Percentiles rank a stretch among this genome's conserved stretches.
Evolutionary conservation across 441 rosid species (phyloP).

Genomic region (Bruguiera hainesii): DNA sequence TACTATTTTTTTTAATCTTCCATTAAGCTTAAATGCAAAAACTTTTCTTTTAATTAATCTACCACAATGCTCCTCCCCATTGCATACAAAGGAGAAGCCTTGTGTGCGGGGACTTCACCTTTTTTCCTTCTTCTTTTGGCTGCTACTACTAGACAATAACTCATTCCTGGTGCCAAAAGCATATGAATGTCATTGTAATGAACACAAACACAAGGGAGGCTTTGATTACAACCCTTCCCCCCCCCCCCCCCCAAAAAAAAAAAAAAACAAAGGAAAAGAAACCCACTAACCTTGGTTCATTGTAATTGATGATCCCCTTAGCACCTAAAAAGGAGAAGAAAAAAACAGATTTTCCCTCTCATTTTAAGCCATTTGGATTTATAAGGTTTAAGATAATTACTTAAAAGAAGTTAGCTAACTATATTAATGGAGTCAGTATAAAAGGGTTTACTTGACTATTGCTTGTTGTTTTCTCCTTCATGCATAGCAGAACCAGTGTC

Average conservation of each 20-base stretch:
- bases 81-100: too few species aligned
- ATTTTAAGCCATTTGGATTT: conserved; percentile 4
- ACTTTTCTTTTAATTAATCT: too few species aligned
- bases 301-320: not conserved
- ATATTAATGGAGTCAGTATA: not conserved
- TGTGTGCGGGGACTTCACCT: too few species aligned
- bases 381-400: not conserved
- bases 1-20: not conserved
- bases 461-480: too few species aligned
- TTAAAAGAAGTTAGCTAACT: not conserved
- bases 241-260: not conserved
- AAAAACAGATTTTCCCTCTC: not conserved
- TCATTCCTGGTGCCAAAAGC: not conserved
- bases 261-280: not conserved
- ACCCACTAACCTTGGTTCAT: not conserved
- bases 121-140: not conserved
- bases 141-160: not conserved
- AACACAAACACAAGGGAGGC: not conserved
- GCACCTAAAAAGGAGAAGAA: not conserved
- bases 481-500: too few species aligned
- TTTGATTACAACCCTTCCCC: not conserved
- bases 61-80: too few species aligned
- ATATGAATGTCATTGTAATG: not conserved
- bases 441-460: not conserved
- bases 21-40: not conserved